Conservation (phyloP, 805 yeast species). For the Candida ovalis region DNA sequence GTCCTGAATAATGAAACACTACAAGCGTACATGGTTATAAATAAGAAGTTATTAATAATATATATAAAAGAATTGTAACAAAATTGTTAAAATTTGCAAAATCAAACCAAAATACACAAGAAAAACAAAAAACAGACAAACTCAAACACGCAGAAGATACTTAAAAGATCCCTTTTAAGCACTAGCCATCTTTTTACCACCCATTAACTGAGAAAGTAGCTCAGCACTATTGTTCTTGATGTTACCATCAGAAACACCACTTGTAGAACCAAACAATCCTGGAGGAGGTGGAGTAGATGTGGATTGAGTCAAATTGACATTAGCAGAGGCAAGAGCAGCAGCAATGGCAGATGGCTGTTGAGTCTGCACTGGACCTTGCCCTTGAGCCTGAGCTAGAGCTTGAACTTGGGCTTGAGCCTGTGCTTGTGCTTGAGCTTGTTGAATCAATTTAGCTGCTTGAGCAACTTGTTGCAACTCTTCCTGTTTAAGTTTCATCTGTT, state of each 20-base stretch:
- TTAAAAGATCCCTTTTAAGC: neutral
- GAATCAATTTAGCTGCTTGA: slow-evolving; percentile 13
- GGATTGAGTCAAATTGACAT: neutral
- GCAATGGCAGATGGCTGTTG: slow-evolving; percentile 26
- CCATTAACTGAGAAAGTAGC: slow-evolving; percentile 77
- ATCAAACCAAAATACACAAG: neutral
- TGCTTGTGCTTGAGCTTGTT: slow-evolving; percentile 7
- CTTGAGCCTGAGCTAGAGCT: neutral
- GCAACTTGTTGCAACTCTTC: slow-evolving; percentile 19
- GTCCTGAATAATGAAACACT: too few species aligned
- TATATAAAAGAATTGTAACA: too few species aligned
- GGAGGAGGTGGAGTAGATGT: slow-evolving; percentile 68
- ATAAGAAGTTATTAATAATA: too few species aligned
- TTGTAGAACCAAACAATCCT: slow-evolving; percentile 43
- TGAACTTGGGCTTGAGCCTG: slow-evolving; percentile 14
- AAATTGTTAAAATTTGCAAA: neutral
- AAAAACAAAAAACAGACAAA: neutral
- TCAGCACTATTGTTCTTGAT: slow-evolving; percentile 46
- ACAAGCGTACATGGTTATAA: too few species aligned
- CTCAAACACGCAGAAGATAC: neutral
- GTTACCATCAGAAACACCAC: slow-evolving; percentile 8
- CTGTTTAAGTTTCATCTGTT: slow-evolving; percentile 19
- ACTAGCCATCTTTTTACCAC: slow-evolving; percentile 47
- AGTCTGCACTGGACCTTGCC: too few species aligned
- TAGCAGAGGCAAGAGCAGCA: neutral